phyloP scores from a whole-genome alignment of 495 filamentous ascomycete species.

The Aspergillus biplanus region DNA sequence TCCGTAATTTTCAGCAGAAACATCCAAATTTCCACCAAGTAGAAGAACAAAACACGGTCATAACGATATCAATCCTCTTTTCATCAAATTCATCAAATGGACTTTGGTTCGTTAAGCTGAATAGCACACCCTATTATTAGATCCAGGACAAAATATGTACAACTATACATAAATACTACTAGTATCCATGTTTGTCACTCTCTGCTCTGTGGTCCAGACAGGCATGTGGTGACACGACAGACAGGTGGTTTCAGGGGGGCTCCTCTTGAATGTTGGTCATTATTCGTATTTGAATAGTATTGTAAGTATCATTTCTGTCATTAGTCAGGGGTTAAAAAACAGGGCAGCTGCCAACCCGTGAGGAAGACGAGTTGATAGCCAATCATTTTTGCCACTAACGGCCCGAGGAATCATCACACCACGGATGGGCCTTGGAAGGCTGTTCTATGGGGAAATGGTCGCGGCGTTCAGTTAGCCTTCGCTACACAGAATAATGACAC shows the following conservation, averaged over 20 bases:
- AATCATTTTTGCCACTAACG: slow-evolving; percentile 17
- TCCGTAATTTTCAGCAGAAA: background rate
- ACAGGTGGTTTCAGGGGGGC: slow-evolving; percentile 1
- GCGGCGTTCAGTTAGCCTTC: no score
- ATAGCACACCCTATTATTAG: background rate
- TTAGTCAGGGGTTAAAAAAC: slow-evolving; percentile 23
- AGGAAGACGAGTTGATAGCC: background rate
- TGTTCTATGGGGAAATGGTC: background rate
- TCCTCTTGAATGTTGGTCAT: background rate
- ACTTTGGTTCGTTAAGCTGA: background rate
- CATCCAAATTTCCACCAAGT: background rate
- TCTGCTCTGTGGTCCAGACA: background rate
- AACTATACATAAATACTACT: background rate
- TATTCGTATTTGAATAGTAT: background rate
- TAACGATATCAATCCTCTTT: no score
- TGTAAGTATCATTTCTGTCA: slow-evolving; percentile 14
- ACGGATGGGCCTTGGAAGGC: background rate
- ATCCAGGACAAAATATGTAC: background rate
- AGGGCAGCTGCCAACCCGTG: background rate
- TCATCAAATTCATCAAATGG: background rate
- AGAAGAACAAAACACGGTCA: no score
- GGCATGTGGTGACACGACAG: slow-evolving; percentile 1
- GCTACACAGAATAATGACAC: no score
- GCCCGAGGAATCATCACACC: slow-evolving; percentile 8
- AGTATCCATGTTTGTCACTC: background rate